These are phyloP conservation scores for Taphrina populina DNA, from an alignment of 1,139 yeast species.

Conservation along the genomic window DNA sequence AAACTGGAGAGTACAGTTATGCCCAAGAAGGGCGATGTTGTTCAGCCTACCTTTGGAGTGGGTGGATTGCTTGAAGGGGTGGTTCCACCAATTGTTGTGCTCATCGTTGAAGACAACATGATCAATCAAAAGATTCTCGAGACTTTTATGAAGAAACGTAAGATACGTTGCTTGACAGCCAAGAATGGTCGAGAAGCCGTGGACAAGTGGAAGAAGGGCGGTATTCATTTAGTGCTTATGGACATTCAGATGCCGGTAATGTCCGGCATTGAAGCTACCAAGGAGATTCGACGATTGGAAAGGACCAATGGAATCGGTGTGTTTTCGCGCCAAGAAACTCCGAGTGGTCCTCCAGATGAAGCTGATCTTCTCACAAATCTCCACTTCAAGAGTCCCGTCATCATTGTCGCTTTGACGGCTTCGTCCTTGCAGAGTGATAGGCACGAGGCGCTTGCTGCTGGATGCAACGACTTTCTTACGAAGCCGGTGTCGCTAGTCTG, in stretches of 20 bases:
- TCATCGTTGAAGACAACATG: constrained; percentile 93
- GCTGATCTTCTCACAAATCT: constrained; percentile 55
- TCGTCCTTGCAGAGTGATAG: constrained; percentile 83
- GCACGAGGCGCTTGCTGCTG: constrained; percentile 89
- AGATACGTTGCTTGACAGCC: constrained; percentile 81
- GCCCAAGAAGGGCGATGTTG: constrained; percentile 2
- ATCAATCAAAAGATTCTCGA: constrained; percentile 91
- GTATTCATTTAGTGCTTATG: constrained; percentile 88
- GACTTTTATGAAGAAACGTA: constrained; percentile 82
- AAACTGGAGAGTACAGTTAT: constrained; percentile 1
- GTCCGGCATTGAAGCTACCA: constrained; percentile 90
- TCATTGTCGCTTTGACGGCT: constrained; percentile 93
- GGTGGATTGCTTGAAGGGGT: constrained; percentile 43
- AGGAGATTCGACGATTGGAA: constrained; percentile 81
- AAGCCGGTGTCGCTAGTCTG: constrained; percentile 93
- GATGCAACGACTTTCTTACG: constrained; percentile 95
- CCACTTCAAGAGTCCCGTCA: constrained; percentile 81
- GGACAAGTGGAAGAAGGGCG: constrained; percentile 88
- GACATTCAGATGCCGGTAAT: constrained; percentile 92
- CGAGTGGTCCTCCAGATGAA: constrained; percentile 42
- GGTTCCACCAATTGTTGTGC: constrained; percentile 77
- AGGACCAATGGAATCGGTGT: constrained; percentile 79
- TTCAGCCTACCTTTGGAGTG: constrained; percentile 14
- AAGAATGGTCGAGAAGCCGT: constrained; percentile 90
- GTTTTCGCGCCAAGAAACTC: constrained; percentile 51